Base-by-base conservation (phyloP, 345 rosid species). In the Eucalyptus dawsonii region DNA sequence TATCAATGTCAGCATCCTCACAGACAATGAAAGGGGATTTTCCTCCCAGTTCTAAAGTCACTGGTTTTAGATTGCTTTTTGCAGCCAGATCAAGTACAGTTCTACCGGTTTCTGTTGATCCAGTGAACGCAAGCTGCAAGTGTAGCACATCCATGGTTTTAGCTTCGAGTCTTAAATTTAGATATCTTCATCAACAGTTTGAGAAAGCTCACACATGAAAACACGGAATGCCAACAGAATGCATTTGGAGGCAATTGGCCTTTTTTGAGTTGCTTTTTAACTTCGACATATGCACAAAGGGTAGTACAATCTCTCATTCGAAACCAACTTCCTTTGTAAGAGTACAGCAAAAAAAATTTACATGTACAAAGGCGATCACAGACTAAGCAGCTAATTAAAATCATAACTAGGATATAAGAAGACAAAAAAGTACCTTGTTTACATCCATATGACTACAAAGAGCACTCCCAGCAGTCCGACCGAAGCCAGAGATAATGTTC, bases 401-500 rank as follows among this genome's bases (percentile, higher is more conserved):
- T 72, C 45, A 37, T 72, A 72, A 72, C 81, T 37, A 37, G 81
- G 27, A 72, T 72, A 72, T 72, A 9, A 47, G 86, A 88, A 29
- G 87, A 50, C 60, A n/a, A 42, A 17, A n/a, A 86, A 69, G 60
- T 21, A 97, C 99, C 99, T 97, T 97, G 91, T 96, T 96, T 50
- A 97, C 95, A 65, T 95, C 93, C 99, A 97, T 97, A 91, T 97
- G 99, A 91, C 97, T 91, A 45, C 96, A 94, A 89, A 97, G 93
- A 88, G 99, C 97, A 37, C 97, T 96, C 89, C 99, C 99, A 49
- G 98, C 98, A 31, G 95, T 94, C 11, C 97, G 91, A 88, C 99
- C 99, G 88, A 92, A 96, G 58, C 99, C 99, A 50, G 99, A 95
- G 88, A 97, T 90, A 88, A 97, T 93, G 89, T 97, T 97, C 15